phyloP scores from a whole-genome alignment of 164 flowering plant species.

The Brasenia schreberi region DNA sequence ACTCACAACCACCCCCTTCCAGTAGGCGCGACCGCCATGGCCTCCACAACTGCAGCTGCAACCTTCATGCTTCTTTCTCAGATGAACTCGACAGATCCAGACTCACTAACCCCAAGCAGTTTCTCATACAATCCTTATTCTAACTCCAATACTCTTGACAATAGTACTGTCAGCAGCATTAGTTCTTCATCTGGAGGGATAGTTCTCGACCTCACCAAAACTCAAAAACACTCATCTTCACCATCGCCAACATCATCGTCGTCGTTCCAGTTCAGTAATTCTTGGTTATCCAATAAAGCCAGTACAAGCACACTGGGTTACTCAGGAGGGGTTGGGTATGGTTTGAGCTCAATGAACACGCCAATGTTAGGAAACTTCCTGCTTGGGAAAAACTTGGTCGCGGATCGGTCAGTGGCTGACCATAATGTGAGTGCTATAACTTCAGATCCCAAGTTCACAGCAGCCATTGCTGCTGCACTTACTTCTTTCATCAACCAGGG shows the following conservation, averaged over 20 bases:
- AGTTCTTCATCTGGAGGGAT: conserved; percentile 19
- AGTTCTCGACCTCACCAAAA: conserved; percentile 33
- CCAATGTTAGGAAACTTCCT: background rate
- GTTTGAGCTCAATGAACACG: background rate
- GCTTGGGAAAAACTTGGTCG: background rate
- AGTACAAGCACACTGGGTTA: background rate
- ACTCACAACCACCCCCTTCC: conserved; percentile 71
- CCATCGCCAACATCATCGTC: background rate
- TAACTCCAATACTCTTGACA: background rate
- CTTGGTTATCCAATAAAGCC: background rate
- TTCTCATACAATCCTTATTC: conserved; percentile 5
- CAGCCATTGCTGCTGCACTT: conserved; percentile 71
- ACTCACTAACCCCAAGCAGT: background rate
- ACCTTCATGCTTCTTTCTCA: conserved; percentile 19
- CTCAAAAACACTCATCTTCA: background rate
- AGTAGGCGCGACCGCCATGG: conserved; percentile 63
- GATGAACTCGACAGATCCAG: conserved; percentile 9
- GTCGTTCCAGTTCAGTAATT: background rate
- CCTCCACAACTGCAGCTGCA: conserved; percentile 37
- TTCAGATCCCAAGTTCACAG: conserved; percentile 59
- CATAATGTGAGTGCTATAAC: conserved; percentile 35
- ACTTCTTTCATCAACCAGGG: conserved; percentile 43
- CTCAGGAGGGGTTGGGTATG: background rate
- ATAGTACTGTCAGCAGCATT: background rate
- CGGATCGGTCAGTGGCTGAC: conserved; percentile 12